Conservation (phyloP, 768 basidiomycete species). For the Phaffia australis region DNA sequence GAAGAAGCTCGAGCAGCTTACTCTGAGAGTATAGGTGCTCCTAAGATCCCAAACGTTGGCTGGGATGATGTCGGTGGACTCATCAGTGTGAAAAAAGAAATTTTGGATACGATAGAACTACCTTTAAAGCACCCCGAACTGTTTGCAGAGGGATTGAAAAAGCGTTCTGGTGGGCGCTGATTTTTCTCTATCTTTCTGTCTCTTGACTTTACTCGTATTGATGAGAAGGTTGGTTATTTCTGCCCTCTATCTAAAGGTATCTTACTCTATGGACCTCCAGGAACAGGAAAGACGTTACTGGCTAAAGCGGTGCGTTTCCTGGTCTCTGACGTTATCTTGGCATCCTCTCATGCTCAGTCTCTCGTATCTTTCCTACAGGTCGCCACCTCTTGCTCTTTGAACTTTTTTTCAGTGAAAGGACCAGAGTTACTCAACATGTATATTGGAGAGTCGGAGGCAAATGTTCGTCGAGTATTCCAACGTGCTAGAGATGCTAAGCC, state of each 20-base stretch:
- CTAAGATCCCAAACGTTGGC: constrained; percentile 83
- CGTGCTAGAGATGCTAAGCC: constrained; percentile 81
- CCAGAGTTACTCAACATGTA: constrained; percentile 97
- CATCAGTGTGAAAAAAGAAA: constrained; percentile 74
- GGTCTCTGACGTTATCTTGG: neutral
- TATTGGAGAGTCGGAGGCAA: constrained; percentile 81
- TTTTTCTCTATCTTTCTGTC: neutral
- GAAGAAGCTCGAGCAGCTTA: constrained; percentile 62
- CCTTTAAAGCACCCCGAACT: constrained; percentile 82
- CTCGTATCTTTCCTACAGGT: constrained; percentile 35
- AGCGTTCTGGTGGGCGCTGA: constrained; percentile 63
- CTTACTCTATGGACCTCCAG: constrained; percentile 85
- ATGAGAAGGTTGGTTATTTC: constrained; percentile 22
- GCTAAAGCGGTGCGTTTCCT: constrained; percentile 62
- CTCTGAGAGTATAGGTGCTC: constrained; percentile 89
- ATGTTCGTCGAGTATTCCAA: constrained; percentile 61
- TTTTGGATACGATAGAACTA: constrained; percentile 88
- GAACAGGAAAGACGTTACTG: constrained; percentile 87
- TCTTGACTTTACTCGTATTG: neutral
- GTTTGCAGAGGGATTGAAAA: constrained; percentile 83
- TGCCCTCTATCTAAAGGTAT: constrained; percentile 49
- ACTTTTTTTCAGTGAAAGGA: constrained; percentile 95
- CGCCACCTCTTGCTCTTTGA: constrained; percentile 84
- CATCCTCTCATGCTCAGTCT: neutral
- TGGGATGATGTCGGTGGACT: constrained; percentile 98